These are phyloP conservation scores for Oryza glumipatula DNA, from an alignment of 176 grass and related monocot species.

Conservation along the genomic window DNA sequence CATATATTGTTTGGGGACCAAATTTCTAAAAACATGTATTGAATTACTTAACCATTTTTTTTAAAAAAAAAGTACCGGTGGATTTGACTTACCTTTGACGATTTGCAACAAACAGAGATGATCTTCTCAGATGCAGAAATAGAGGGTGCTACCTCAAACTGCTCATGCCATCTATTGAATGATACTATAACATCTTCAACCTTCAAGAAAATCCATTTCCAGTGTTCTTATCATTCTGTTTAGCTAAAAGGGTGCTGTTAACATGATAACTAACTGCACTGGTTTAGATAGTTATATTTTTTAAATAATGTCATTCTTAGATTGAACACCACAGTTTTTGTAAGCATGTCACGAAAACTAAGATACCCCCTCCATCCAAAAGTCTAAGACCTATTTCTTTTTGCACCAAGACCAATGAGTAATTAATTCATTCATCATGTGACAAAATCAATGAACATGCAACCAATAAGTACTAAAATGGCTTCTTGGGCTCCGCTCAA, in stretches of 20 bases:
- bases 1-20: constrained; percentile 29
- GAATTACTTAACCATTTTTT: neutral
- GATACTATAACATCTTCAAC: constrained; percentile 66
- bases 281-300: neutral
- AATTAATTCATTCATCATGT: too few relatives aligned
- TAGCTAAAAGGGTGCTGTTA: constrained; percentile 31
- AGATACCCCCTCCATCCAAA: neutral
- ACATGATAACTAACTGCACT: constrained; percentile 31
- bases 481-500: too few relatives aligned
- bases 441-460: too few relatives aligned
- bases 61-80: neutral
- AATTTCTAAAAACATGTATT: neutral
- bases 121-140: constrained; percentile 63
- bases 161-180: constrained; percentile 74
- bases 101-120: constrained; percentile 65
- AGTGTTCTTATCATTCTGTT: constrained; percentile 18
- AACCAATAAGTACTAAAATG: too few relatives aligned
- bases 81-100: constrained; percentile 55
- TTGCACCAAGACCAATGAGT: too few relatives aligned
- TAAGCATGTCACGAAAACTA: neutral
- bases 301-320: neutral
- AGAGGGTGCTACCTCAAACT: constrained; percentile 61
- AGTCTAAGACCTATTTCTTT: too few relatives aligned
- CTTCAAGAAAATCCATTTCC: constrained; percentile 59
- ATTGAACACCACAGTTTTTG: neutral